Evolutionary conservation across 2,329 filamentous ascomycete genomes (phyloP).

Genomic region (Dendrostoma leiphaemia): DNA sequence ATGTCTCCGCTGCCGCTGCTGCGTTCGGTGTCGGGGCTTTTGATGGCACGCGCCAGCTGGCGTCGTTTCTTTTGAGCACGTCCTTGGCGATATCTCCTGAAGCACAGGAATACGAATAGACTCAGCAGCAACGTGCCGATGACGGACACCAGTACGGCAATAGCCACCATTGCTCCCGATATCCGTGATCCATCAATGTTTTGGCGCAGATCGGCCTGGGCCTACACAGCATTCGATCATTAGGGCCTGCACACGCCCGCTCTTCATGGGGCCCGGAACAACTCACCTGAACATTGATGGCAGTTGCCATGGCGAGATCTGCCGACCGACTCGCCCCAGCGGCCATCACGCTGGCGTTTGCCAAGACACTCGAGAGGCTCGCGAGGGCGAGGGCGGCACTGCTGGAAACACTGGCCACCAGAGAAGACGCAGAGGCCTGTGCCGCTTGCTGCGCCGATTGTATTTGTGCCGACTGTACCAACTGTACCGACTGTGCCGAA

Average conservation of each 20-base stretch:
- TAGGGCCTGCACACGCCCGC: no score
- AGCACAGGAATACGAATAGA: conserved; percentile 4
- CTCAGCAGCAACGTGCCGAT: conserved; percentile 2
- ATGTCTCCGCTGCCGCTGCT: neutral
- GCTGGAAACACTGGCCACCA: conserved; percentile 4
- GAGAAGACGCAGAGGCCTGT: neutral
- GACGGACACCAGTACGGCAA: conserved; percentile 6
- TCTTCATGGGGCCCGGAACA: no score
- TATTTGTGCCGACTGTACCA: no score
- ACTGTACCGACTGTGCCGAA: conserved; percentile 7
- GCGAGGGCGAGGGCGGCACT: conserved; percentile 8
- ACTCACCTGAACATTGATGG: conserved; percentile 6
- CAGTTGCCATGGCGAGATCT: conserved; percentile 1
- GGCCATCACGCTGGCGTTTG: neutral
- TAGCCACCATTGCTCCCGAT: neutral
- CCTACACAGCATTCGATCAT: neutral
- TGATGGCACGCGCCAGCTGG: neutral
- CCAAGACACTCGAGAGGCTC: conserved; percentile 2
- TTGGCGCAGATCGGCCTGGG: conserved; percentile 6
- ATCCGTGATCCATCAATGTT: neutral
- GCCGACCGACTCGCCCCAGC: conserved; percentile 5
- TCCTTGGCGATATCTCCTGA: neutral
- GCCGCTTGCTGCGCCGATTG: no score
- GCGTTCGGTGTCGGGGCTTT: neutral
- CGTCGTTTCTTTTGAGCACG: neutral